Base-by-base conservation (phyloP, 202 grass and related monocot genomes). In the Saccharum hybrid region DNA sequence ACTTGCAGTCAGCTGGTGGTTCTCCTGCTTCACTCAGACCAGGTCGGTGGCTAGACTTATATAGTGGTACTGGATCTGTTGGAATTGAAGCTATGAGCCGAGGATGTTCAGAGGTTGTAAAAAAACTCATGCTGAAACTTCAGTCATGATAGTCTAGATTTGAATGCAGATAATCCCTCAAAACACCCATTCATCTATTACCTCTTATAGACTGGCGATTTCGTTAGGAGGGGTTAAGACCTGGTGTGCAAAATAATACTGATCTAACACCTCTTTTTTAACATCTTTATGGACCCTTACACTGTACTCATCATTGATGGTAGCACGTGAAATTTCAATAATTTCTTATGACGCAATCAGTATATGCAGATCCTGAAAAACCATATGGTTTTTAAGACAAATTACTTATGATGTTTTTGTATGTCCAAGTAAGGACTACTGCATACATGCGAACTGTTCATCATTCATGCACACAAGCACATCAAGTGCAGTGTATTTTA, bases 81-180 rank as follows among this genome's bases (percentile, higher is more conserved):
- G 93, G 96, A 79, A 99, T 99, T 74, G 96, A 99, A 94, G 96
- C 96, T 86, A 94, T 99, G 77, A 99, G 96, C 78, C 71, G 93
- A 80, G 93, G 96, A 92, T 99, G 96, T 89, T 89, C 88, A 82
- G 87, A 96, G 96, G 96, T 99, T 71, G 28, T 54, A 33, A 21
- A 36, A 65, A 39, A 76, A 63, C 31, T 68, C 30, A 38, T 74
- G 30, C 19, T 71, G 5, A 81, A 80, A 81, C 15, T 68, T 63
- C 5, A 68, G 49, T 64, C 19, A 70, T 78, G 18, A 28, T 70
- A 78, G 7, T 51, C 37, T 2, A 70, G 36, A 86, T n/a, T 48
- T 2, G 26, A 66, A 77, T 69, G 39, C 49, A 33, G 19, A 40
- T 57, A 77, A 43, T 68, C 65, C 26, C 37, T 39, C 1, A 19